Evolutionary conservation across 257 asterid genomes (phyloP).

Genomic region (Lantana camara): DNA sequence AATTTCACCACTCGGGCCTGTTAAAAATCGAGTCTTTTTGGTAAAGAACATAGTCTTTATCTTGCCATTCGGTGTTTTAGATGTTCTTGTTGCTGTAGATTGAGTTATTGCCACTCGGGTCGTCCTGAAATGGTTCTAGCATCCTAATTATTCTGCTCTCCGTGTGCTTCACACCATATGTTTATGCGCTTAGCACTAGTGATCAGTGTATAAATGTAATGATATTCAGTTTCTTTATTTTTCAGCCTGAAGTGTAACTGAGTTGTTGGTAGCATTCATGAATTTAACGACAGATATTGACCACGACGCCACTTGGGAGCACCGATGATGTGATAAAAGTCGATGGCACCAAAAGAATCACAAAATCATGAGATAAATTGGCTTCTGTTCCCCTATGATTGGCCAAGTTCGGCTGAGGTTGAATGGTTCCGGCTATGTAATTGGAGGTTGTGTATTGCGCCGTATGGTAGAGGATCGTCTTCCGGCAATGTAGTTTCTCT

Average conservation of each 20-base stretch:
- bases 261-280: conserved; percentile 18
- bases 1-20: neutral
- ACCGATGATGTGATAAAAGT: conserved; percentile 4
- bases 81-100: conserved; percentile 27
- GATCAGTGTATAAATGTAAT: conserved; percentile 19
- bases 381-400: neutral
- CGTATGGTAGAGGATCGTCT: too few relatives aligned
- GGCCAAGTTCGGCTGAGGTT: too few relatives aligned
- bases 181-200: conserved; percentile 4
- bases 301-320: conserved; percentile 33
- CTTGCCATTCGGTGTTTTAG: conserved; percentile 15
- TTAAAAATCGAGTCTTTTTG: neutral
- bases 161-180: conserved; percentile 4
- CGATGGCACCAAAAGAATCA: conserved; percentile 6
- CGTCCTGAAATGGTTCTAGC: conserved; percentile 1
- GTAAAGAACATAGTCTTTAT: neutral
- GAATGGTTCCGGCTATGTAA: too few relatives aligned
- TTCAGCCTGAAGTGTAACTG: conserved; percentile 26
- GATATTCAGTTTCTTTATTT: conserved; percentile 24
- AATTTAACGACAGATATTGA: conserved; percentile 29
- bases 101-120: conserved; percentile 14
- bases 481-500: conserved; percentile 21
- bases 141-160: conserved; percentile 1
- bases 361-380: conserved; percentile 8
- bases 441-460: too few relatives aligned